Base-by-base conservation (phyloP, 2,329 filamentous ascomycete species). In the Trichoderma sp. region DNA sequence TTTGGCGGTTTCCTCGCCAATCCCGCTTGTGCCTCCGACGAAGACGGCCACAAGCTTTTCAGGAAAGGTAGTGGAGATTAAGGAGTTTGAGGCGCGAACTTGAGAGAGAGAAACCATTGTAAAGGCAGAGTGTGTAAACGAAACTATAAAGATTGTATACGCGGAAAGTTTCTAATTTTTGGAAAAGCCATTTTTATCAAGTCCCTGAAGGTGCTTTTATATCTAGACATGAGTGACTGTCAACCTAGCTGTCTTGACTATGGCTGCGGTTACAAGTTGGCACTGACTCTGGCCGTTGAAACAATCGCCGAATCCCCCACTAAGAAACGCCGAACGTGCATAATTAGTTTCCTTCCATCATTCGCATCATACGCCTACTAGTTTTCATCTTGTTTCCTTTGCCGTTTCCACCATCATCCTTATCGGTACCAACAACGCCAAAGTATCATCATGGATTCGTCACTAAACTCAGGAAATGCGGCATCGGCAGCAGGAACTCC, bases 11-110 rank as follows among this genome's bases (percentile, higher is more conserved):
- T 80, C 75, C 70, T 84, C 79, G 8, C 86, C 86, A 55, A 88
- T 86, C n/a, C 86, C 86, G 47, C 81, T 81, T 4, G 86, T 88
- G 33, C 82, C 86, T 40, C 86, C 85, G 4, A 86, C 81, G 68
- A 87, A 87, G 31, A 86, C 81, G 56, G 81, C 83, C 4, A 84
- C 81, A 4, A 83, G 16, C 19, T 43, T 49, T 29, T 35, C 57
- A 11, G 57, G 35, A 14, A 35, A 35, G 7, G 56, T 21, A 21
- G 33, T 11, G n/a, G 57, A 40, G 21, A 11, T 35, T 29, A 37
- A 40, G 37, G 35, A 35, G 37, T 59, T 59, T 24, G 57, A 59
- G 35, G 57, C 37, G 35, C 57, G 35, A 14, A 59, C 35, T 43
- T 43, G 40, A 0, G 40, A n/a, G 19, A 43, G 40, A 5, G 40